phyloP scores from a whole-genome alignment of 1,284 basidiomycete species.

The Cerioporus squamosus region DNA sequence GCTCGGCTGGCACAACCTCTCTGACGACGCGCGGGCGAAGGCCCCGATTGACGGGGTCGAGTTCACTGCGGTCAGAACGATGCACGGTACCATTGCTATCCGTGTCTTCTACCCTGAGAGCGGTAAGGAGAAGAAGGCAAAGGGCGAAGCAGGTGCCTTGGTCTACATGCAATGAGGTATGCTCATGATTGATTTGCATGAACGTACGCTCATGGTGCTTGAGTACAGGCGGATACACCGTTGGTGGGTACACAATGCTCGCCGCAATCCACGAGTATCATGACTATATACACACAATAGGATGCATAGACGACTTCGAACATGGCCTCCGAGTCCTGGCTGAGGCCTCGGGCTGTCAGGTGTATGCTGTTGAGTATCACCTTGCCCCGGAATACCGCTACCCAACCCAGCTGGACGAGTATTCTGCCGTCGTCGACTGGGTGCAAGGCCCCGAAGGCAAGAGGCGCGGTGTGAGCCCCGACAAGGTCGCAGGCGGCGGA shows the following conservation, averaged over 20 bases:
- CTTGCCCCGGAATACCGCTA: slow-evolving; percentile 44
- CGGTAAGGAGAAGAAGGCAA: slow-evolving; percentile 1
- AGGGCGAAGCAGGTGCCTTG: slow-evolving; percentile 6
- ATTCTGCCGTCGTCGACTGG: slow-evolving; percentile 35
- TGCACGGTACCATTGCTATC: slow-evolving; percentile 2
- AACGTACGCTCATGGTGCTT: neutral
- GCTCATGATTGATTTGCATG: neutral
- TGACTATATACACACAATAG: neutral
- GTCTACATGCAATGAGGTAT: slow-evolving; percentile 14
- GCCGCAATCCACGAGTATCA: neutral
- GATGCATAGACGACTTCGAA: slow-evolving; percentile 15
- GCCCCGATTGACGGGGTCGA: slow-evolving; percentile 4
- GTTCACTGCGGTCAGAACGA: slow-evolving; percentile 7
- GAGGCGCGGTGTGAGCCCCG: slow-evolving; percentile 30
- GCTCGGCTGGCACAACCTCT: slow-evolving; percentile 5
- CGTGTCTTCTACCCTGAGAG: slow-evolving; percentile 7
- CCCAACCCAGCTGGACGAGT: slow-evolving; percentile 42
- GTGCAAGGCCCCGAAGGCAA: slow-evolving; percentile 29
- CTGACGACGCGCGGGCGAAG: slow-evolving; percentile 6
- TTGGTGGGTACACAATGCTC: neutral
- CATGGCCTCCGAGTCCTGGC: slow-evolving; percentile 3
- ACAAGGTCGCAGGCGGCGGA: slow-evolving; percentile 34
- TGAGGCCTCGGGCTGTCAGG: slow-evolving; percentile 12
- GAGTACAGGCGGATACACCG: slow-evolving; percentile 1
- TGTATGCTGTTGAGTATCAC: slow-evolving; percentile 38